Evolutionary conservation across 768 basidiomycete genomes (phyloP).

Genomic region (Kwoniella shandongensis): DNA sequence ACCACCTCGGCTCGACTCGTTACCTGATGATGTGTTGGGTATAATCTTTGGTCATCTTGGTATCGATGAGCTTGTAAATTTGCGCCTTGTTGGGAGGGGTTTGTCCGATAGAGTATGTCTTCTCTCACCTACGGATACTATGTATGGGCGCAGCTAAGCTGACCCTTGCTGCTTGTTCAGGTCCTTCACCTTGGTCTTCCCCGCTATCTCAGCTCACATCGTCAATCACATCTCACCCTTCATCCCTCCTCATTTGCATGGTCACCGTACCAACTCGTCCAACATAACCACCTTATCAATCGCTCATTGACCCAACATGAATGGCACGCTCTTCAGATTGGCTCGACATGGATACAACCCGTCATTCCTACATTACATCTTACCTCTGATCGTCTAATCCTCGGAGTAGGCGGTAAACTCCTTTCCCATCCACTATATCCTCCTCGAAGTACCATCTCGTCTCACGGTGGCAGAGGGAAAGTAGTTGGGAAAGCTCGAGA

Average conservation of each 20-base stretch:
- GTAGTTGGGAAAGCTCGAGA: constrained; percentile 23
- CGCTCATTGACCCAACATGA: constrained; percentile 8
- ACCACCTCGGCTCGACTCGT: constrained; percentile 12
- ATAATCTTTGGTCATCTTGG: constrained; percentile 27
- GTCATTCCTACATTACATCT: constrained; percentile 39
- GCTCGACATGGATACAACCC: constrained; percentile 31
- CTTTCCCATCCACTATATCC: constrained; percentile 31
- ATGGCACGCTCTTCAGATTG: constrained; percentile 42
- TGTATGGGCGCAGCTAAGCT: too few relatives aligned
- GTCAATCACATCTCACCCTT: constrained; percentile 26
- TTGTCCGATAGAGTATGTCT: constrained; percentile 24
- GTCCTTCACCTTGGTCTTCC: constrained; percentile 32
- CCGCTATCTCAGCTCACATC: constrained; percentile 27
- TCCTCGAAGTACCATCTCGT: background rate
- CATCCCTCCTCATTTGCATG: constrained; percentile 16
- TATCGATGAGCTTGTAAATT: constrained; percentile 22
- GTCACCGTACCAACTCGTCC: constrained; percentile 22
- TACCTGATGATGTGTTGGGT: constrained; percentile 40
- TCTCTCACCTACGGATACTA: background rate
- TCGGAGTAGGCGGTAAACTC: constrained; percentile 36
- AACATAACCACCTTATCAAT: constrained; percentile 18
- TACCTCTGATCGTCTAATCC: constrained; percentile 21
- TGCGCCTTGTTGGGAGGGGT: constrained; percentile 9
- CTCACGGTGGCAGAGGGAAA: constrained; percentile 3
- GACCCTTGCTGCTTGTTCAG: too few relatives aligned